Conservation (phyloP, 495 filamentous ascomycete species). For the Jackrogersella multiformis region DNA sequence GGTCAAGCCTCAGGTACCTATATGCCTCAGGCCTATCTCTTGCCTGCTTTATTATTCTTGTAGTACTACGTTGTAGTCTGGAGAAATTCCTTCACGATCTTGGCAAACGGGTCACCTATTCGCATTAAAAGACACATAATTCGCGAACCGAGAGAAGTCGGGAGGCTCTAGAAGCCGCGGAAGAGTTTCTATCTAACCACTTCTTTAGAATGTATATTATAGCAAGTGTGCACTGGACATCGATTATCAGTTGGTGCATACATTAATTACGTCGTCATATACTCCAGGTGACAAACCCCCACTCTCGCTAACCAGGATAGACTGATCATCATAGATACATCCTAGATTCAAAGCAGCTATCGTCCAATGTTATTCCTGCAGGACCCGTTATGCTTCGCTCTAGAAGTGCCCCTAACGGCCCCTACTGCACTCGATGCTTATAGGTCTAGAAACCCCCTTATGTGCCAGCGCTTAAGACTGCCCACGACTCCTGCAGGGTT, state of each 20-base stretch:
- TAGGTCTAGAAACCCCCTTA: conserved; percentile 15
- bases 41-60: conserved; percentile 3
- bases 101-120: neutral
- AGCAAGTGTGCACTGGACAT: neutral
- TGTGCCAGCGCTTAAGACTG: conserved; percentile 15
- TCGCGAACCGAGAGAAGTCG: neutral
- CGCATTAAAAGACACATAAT: neutral
- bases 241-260: conserved; percentile 4
- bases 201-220: neutral
- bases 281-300: conserved; percentile 23
- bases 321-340: conserved; percentile 19
- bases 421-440: neutral
- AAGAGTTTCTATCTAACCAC: neutral
- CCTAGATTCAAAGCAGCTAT: conserved; percentile 29
- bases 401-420: conserved; percentile 16
- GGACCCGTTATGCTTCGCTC: conserved; percentile 5
- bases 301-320: conserved; percentile 28
- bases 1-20: conserved; percentile 18
- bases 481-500: conserved; percentile 21
- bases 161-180: neutral
- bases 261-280: conserved; percentile 6
- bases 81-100: conserved; percentile 2
- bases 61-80: neutral
- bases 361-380: conserved; percentile 16
- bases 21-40: neutral